These are phyloP conservation scores for Sphaerulina populicola DNA, from an alignment of 2,329 filamentous ascomycete species.

Conservation along the genomic window DNA sequence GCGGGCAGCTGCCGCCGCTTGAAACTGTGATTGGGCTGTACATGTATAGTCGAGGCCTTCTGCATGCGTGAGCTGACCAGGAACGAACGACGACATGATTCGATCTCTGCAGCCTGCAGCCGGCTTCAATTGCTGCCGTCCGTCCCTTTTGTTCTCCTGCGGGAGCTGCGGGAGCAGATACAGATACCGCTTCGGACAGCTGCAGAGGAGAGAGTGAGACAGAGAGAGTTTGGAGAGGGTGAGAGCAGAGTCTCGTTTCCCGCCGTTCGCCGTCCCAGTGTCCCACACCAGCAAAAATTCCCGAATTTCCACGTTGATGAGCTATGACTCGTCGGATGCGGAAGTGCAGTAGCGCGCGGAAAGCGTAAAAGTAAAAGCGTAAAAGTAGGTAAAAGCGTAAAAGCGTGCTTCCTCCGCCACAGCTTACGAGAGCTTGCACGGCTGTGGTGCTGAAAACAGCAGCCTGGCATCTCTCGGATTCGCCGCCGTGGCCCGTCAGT, in stretches of 20 bases:
- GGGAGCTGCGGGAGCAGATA: neutral
- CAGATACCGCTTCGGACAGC: neutral
- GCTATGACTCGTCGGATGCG: neutral
- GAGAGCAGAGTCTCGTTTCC: neutral
- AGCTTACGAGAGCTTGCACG: slow-evolving; percentile 1
- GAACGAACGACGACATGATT: neutral
- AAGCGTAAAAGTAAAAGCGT: neutral
- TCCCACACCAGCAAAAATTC: no score
- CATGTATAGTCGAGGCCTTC: neutral
- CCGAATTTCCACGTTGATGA: no score
- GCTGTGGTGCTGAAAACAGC: neutral
- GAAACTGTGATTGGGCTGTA: no score
- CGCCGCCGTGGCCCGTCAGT: neutral
- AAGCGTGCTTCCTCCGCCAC: slow-evolving; percentile 3
- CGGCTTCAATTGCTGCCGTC: neutral
- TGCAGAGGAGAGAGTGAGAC: neutral
- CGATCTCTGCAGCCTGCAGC: neutral
- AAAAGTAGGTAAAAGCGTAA: no score
- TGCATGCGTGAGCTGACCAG: slow-evolving; percentile 6
- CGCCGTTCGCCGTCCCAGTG: neutral
- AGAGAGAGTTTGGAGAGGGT: neutral
- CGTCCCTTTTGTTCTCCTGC: neutral
- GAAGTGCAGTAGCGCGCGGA: neutral
- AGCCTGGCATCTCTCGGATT: neutral
- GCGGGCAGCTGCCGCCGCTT: no score